Conservation (phyloP, 2,329 filamentous ascomycete genomes). For the Colletotrichum orchidophilum region DNA sequence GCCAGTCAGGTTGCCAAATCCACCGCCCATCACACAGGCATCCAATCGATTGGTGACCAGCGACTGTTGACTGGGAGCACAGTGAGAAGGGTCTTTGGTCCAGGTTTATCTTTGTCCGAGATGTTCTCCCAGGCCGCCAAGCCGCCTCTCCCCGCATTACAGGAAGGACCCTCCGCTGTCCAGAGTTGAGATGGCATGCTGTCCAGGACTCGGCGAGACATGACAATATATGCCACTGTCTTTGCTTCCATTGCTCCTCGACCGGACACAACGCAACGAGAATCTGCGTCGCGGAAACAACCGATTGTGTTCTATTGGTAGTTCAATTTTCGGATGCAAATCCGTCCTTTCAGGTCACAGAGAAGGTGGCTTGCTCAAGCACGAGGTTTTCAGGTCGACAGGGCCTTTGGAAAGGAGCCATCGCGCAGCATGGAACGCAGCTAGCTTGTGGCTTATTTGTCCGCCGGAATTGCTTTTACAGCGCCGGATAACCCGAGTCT, state of each 20-base stretch:
- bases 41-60: not conserved
- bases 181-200: not conserved
- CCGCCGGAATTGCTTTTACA: conserved; percentile 9
- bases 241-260: not conserved
- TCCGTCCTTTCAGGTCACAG: not conserved
- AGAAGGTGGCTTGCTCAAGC: not conserved
- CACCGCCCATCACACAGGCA: not conserved
- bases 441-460: not conserved
- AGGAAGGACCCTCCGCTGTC: conserved; percentile 14
- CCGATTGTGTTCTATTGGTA: not conserved
- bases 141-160: not conserved
- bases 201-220: not conserved
- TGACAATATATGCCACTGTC: not conserved
- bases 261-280: not conserved
- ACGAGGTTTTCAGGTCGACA: not conserved
- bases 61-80: not conserved
- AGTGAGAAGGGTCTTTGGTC: conserved; percentile 7
- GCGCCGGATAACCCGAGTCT: not conserved
- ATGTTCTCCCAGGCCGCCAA: not conserved
- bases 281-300: not conserved
- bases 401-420: not conserved
- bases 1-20: conserved; percentile 6
- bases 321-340: not conserved
- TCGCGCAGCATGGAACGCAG: conserved; percentile 6
- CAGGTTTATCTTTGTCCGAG: not conserved